Percentiles rank a stretch among this genome's conserved stretches.
Evolutionary conservation across 495 filamentous ascomycete species (phyloP).

Genomic region (Penicillium cosmopolitanum): DNA sequence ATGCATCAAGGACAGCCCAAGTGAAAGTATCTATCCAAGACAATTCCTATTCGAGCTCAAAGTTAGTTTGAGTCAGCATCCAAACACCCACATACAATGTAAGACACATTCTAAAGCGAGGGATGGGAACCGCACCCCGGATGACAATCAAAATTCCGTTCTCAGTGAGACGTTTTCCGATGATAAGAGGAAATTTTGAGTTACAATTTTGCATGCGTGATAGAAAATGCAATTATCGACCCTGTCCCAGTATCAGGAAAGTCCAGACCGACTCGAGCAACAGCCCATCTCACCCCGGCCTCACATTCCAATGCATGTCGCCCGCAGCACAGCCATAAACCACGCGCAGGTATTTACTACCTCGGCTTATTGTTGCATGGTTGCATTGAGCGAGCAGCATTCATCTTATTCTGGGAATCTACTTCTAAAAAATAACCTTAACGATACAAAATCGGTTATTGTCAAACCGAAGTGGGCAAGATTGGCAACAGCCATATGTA

Average conservation of each 20-base stretch:
- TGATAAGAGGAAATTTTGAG: neutral
- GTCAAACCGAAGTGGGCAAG: neutral
- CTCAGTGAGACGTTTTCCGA: neutral
- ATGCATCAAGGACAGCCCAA: neutral
- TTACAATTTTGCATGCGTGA: neutral
- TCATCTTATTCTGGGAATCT: neutral
- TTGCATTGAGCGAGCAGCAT: conserved; percentile 1
- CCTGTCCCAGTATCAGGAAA: neutral
- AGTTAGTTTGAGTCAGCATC: neutral
- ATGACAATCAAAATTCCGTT: neutral
- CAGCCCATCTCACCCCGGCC: conserved; percentile 3
- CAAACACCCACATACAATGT: neutral
- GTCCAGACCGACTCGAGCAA: conserved; percentile 18
- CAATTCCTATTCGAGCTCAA: neutral
- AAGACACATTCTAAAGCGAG: conserved; percentile 6
- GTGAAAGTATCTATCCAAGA: neutral
- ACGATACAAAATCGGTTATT: neutral
- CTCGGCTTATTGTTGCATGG: conserved; percentile 11
- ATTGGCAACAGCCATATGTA: conserved; percentile 3
- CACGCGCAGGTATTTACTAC: conserved; percentile 14
- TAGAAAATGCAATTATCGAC: conserved; percentile 1
- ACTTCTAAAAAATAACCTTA: conserved; percentile 5
- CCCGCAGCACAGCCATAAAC: conserved; percentile 17
- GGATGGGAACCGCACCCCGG: neutral
- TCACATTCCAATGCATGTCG: conserved; percentile 37